phyloP scores from a whole-genome alignment of 257 asterid genomes.

The Nicotiana paniculata region DNA sequence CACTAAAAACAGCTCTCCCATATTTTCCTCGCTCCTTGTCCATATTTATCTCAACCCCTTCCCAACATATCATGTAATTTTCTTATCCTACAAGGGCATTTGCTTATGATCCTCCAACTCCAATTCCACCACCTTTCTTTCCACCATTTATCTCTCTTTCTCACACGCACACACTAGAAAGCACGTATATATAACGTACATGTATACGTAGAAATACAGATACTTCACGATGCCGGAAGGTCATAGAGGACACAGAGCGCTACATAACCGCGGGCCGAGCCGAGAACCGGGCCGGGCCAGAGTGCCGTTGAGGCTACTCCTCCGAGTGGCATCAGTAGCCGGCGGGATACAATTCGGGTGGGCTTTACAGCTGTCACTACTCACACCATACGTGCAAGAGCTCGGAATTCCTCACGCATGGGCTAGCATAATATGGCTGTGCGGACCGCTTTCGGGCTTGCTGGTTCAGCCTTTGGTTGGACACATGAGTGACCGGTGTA shows the following conservation, averaged over 20 bases:
- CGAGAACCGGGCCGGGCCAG: slow-evolving; percentile 21
- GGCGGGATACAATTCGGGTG: slow-evolving; percentile 94
- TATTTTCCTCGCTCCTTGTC: no score
- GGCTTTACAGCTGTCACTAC: slow-evolving; percentile 72
- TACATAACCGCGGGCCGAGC: slow-evolving; percentile 11
- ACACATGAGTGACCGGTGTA: slow-evolving; percentile 62
- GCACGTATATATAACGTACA: no score
- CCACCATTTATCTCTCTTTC: no score
- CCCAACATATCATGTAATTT: no score
- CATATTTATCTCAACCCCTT: no score
- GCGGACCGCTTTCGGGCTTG: slow-evolving; percentile 83
- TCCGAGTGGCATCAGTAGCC: slow-evolving; percentile 77
- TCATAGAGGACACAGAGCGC: slow-evolving; percentile 15
- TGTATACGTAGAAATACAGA: no score
- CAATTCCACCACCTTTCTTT: no score
- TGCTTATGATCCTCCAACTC: no score
- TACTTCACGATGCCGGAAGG: slow-evolving; percentile 17
- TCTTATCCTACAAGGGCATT: no score
- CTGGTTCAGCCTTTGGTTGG: slow-evolving; percentile 83
- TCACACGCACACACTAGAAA: no score
- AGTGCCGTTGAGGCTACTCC: slow-evolving; percentile 45
- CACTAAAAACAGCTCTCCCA: no score
- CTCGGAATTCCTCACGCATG: slow-evolving; percentile 86
- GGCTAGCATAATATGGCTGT: slow-evolving; percentile 85
- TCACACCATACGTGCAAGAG: slow-evolving; percentile 83